phyloP scores from a whole-genome alignment of 177 flowering plant species.

The Vitis hybrid region DNA sequence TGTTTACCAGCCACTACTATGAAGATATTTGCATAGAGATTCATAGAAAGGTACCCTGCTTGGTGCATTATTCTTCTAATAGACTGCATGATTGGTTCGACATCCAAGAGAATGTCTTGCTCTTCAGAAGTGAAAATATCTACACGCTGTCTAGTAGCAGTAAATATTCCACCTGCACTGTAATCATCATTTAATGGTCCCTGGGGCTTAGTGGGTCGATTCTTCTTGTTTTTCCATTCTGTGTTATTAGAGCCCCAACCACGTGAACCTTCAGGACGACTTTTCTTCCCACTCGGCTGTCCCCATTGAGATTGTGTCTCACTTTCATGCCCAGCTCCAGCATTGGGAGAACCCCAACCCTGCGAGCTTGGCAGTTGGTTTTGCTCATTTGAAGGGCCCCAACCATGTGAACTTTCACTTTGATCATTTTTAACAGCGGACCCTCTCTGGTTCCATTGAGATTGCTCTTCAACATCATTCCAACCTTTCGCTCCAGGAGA shows the following conservation, averaged over 20 bases:
- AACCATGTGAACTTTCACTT: slow-evolving; percentile 7
- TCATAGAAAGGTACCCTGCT: slow-evolving; percentile 48
- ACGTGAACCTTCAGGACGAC: slow-evolving; percentile 21
- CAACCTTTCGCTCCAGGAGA: slow-evolving; percentile 3
- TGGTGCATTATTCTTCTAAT: slow-evolving; percentile 63
- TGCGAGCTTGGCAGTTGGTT: slow-evolving; percentile 15
- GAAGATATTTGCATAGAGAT: background rate
- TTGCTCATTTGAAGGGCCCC: slow-evolving; percentile 12
- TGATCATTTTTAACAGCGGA: background rate
- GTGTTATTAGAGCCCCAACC: slow-evolving; percentile 42
- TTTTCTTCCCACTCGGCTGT: slow-evolving; percentile 23
- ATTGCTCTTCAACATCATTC: background rate
- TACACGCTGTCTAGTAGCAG: slow-evolving; percentile 56
- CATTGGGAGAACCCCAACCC: slow-evolving; percentile 21
- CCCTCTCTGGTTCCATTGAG: slow-evolving; percentile 1
- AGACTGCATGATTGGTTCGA: slow-evolving; percentile 65
- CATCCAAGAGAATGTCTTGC: slow-evolving; percentile 57
- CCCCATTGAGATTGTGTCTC: slow-evolving; percentile 28
- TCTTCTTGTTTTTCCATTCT: slow-evolving; percentile 50
- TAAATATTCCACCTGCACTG: slow-evolving; percentile 27
- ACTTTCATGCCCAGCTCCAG: slow-evolving; percentile 15
- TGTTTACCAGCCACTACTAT: too few relatives aligned
- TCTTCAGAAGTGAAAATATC: slow-evolving; percentile 79
- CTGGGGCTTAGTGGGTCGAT: slow-evolving; percentile 32
- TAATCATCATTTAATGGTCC: slow-evolving; percentile 33